These are phyloP conservation scores for Neonectria faginata DNA, from an alignment of 2,329 filamentous ascomycete genomes.

Conservation along the genomic window DNA sequence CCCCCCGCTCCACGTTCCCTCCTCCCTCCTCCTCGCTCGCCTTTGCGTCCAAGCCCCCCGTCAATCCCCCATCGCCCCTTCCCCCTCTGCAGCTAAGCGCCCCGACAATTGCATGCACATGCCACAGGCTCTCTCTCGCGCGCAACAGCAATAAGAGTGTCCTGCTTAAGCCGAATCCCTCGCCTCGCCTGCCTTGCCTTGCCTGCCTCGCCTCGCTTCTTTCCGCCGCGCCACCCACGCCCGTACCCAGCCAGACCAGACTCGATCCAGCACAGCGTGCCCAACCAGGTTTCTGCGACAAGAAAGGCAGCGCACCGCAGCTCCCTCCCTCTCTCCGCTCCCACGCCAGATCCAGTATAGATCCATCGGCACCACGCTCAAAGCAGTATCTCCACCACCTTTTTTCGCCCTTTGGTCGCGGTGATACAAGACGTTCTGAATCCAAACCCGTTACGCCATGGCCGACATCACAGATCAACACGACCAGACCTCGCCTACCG, in stretches of 20 bases:
- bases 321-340: conserved; percentile 59
- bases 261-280: conserved; percentile 54
- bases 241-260: conserved; percentile 50
- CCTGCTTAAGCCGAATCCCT: conserved; percentile 39
- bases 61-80: conserved; percentile 39
- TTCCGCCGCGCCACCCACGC: conserved; percentile 49
- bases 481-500: conserved; percentile 79
- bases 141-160: conserved; percentile 39
- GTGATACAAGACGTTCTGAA: conserved; percentile 52
- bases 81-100: conserved; percentile 44
- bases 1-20: conserved; percentile 38
- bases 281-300: conserved; percentile 69
- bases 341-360: conserved; percentile 74
- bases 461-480: conserved; percentile 84
- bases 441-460: conserved; percentile 61
- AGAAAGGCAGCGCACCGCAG: conserved; percentile 59
- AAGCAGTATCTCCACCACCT: conserved; percentile 73
- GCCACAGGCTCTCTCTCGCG: conserved; percentile 31
- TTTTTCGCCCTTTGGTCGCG: conserved; percentile 54
- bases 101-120: conserved; percentile 48
- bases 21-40: conserved; percentile 35
- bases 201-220: conserved; percentile 55
- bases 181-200: conserved; percentile 43
- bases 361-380: conserved; percentile 73
- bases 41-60: conserved; percentile 25